Percentiles rank a stretch among this genome's conserved stretches.
Evolutionary conservation across 352 stramenopile genomes (phyloP).

Genomic region (Pythium vanterpoolii): DNA sequence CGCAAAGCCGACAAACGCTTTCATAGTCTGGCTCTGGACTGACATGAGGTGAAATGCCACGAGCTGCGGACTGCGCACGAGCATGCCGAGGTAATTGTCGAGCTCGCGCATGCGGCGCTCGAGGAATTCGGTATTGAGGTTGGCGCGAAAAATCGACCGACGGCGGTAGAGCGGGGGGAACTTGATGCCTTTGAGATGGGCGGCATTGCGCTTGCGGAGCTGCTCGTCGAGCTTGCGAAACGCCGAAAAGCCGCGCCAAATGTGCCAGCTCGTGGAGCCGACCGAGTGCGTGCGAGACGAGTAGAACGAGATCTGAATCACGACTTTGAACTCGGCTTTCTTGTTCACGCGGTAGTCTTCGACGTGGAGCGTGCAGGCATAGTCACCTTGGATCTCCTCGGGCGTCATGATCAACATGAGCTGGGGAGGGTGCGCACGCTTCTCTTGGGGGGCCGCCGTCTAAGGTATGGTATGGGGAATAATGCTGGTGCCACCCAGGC

Average conservation of each 20-base stretch:
- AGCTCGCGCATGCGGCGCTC: conserved; percentile 59
- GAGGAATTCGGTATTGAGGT: conserved; percentile 67
- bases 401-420: conserved; percentile 49
- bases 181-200: conserved; percentile 82
- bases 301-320: conserved; percentile 70
- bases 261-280: conserved; percentile 74
- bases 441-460: conserved; percentile 20
- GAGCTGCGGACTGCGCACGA: conserved; percentile 54
- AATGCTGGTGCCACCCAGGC: not conserved
- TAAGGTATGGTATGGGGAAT: not conserved
- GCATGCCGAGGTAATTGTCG: conserved; percentile 70
- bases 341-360: conserved; percentile 74
- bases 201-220: conserved; percentile 63
- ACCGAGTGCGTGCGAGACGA: conserved; percentile 62
- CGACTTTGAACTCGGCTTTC: conserved; percentile 82
- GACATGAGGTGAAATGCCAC: conserved; percentile 74
- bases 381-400: conserved; percentile 82
- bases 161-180: conserved; percentile 76
- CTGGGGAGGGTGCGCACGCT: not conserved
- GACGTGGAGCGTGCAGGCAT: conserved; percentile 52
- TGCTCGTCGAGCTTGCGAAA: conserved; percentile 84
- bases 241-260: conserved; percentile 75
- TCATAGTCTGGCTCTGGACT: conserved; percentile 74
- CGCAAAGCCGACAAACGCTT: conserved; percentile 72
- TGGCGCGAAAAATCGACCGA: conserved; percentile 57